phyloP scores from a whole-genome alignment of 75 land plant species.

The Pinus taeda region DNA sequence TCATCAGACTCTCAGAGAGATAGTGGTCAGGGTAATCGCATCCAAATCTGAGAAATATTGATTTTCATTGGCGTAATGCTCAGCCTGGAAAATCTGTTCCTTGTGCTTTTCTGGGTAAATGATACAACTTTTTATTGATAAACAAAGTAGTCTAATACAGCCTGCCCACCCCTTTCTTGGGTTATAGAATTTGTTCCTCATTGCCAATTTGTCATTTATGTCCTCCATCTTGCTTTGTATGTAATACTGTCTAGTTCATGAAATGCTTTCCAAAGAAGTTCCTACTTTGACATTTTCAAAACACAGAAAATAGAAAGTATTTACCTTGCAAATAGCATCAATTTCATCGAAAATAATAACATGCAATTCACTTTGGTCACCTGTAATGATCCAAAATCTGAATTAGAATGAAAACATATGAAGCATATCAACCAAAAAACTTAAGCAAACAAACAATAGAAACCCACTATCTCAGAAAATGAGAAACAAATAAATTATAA shows the following conservation, averaged over 20 bases:
- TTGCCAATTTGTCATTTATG: background rate
- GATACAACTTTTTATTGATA: no score
- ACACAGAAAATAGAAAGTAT: background rate
- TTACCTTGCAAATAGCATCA: conserved; percentile 99
- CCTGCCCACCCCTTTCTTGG: background rate
- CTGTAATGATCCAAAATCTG: conserved; percentile 31
- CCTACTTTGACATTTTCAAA: background rate
- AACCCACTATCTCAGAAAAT: no score
- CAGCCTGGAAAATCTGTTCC: no score
- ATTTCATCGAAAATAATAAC: conserved; percentile 99
- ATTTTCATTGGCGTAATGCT: no score
- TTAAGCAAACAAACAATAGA: background rate
- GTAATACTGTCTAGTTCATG: background rate
- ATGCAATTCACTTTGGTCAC: conserved; percentile 97
- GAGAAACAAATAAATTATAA: background rate
- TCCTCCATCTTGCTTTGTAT: background rate
- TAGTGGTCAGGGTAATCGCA: no score
- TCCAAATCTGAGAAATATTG: no score
- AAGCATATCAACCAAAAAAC: background rate
- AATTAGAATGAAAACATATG: conserved; percentile 3
- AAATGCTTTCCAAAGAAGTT: background rate
- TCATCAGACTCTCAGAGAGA: no score
- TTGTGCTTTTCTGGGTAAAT: no score
- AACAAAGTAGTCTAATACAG: background rate
- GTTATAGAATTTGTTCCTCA: background rate